Base-by-base conservation (phyloP, 2,329 filamentous ascomycete genomes). In the Talaromyces rugulosus region DNA sequence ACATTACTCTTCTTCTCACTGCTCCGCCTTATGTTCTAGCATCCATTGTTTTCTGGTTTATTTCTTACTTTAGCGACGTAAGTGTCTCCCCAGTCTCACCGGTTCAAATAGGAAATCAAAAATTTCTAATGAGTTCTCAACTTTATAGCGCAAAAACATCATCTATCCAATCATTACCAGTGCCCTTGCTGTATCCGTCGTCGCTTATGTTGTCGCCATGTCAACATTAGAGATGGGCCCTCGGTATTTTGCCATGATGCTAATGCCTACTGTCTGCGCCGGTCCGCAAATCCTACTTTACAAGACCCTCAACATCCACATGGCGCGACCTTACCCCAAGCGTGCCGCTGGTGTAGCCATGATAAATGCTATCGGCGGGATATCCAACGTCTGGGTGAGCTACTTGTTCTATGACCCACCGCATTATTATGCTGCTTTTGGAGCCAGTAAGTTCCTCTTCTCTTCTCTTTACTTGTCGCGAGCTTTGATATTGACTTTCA, bases 191-290 rank as follows among this genome's bases (percentile, higher is more conserved):
- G 27, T 51, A n/a, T 52, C 34, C 12, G 16, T 60, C 18, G 40
- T 34, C 16, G 44, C 44, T 8, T 60, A 47, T 6, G 47, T 60
- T 11, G 47, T 60, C 5, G 34, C 52, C 27, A 33, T 60, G 80
- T 78, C 78, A 6, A 81, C 79, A 5, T 68, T 76, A 8, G 67
- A 66, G 27, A 84, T 85, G 58, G 83, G 81, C 0, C 77, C 82
- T 0, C 78, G 81, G n/a, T 87, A 85, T 73, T 82, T 85, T 71
- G 78, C 78, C 30, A 74, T 85, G 64, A 85, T 85, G 75, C 71
- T 85, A 33, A 80, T 84, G 74, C 78, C 79, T 63, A 83, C 85
- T 64, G 78, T 85, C 61, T 85, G 85, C 65, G 78, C 81, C 9
- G 81, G 64, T 8, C 64, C 81, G 69, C 83, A 83, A 71, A 79